Conservation (phyloP, 164 flowering plant genomes). For the Hamamelis virginiana region DNA sequence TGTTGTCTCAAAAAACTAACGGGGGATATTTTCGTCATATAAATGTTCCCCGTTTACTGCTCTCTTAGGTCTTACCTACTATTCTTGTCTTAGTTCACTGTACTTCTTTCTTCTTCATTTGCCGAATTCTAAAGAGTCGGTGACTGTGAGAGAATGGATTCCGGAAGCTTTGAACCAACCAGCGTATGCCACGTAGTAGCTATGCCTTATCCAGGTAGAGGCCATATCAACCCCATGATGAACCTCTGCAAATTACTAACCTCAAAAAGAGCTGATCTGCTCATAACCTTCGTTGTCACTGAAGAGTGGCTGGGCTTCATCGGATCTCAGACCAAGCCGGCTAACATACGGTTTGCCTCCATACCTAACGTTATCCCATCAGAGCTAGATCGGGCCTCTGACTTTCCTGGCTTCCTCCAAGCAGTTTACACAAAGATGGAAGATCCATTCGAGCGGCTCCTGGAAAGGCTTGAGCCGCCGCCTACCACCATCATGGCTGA, state of each 20-base stretch:
- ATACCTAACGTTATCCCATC: conserved; percentile 84
- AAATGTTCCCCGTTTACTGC: too few relatives aligned
- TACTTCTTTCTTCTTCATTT: too few relatives aligned
- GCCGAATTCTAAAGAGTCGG: too few relatives aligned
- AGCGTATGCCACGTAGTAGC: conserved; percentile 38
- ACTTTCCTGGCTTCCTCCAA: conserved; percentile 45
- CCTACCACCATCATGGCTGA: conserved; percentile 47
- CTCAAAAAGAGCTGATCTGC: conserved; percentile 3
- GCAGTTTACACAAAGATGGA: conserved; percentile 56
- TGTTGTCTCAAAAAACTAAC: conserved; percentile 38
- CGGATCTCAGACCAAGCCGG: conserved; percentile 31
- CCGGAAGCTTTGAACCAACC: not conserved
- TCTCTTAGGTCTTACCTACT: too few relatives aligned
- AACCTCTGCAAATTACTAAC: conserved; percentile 50
- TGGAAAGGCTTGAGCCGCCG: conserved; percentile 39
- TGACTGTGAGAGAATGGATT: not conserved
- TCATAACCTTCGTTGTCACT: conserved; percentile 63
- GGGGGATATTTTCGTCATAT: conserved; percentile 30
- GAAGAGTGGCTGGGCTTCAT: conserved; percentile 79
- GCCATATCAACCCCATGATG: conserved; percentile 71
- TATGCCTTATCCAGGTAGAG: conserved; percentile 58
- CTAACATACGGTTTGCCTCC: conserved; percentile 40
- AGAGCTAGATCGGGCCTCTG: conserved; percentile 47
- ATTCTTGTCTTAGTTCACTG: too few relatives aligned
- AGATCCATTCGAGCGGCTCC: conserved; percentile 52